Conservation (phyloP, 148 eudicot species). For the Fagopyrum esculentum region DNA sequence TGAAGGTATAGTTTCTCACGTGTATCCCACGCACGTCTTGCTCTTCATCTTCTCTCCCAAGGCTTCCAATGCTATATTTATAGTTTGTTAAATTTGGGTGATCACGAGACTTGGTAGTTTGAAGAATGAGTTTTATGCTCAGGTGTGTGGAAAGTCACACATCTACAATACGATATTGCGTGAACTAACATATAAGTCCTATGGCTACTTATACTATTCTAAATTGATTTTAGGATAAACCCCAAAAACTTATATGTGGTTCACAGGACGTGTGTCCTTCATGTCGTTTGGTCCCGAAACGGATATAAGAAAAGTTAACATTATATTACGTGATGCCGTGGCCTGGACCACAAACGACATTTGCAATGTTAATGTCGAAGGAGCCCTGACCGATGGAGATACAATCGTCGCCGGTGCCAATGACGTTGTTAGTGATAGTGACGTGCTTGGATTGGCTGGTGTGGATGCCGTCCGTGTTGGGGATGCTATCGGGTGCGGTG, state of each 20-base stretch:
- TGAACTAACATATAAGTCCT: no score
- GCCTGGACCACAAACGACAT: constrained; percentile 45
- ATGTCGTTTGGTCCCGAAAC: no score
- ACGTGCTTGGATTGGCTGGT: constrained; percentile 24
- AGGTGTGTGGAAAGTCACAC: no score
- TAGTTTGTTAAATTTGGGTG: no score
- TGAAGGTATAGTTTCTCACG: constrained; percentile 28
- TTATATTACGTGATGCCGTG: constrained; percentile 47
- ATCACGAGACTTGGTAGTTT: no score
- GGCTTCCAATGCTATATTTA: constrained; percentile 38
- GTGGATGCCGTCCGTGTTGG: constrained; percentile 60
- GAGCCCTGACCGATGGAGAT: constrained; percentile 40
- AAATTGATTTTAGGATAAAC: no score
- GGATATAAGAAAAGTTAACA: no score
- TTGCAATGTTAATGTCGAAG: constrained; percentile 19
- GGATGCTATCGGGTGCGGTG: constrained; percentile 35
- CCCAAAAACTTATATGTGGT: no score
- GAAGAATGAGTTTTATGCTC: no score
- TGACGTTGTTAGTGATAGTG: constrained; percentile 20
- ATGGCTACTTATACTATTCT: no score
- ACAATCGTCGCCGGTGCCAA: constrained; percentile 55
- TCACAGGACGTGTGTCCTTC: no score
- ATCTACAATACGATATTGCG: no score
- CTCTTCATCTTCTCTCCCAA: constrained; percentile 23
- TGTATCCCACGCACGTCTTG: constrained; percentile 19